These are phyloP conservation scores for Gremmenia infestans DNA, from an alignment of 2,329 filamentous ascomycete species.

Conservation along the genomic window DNA sequence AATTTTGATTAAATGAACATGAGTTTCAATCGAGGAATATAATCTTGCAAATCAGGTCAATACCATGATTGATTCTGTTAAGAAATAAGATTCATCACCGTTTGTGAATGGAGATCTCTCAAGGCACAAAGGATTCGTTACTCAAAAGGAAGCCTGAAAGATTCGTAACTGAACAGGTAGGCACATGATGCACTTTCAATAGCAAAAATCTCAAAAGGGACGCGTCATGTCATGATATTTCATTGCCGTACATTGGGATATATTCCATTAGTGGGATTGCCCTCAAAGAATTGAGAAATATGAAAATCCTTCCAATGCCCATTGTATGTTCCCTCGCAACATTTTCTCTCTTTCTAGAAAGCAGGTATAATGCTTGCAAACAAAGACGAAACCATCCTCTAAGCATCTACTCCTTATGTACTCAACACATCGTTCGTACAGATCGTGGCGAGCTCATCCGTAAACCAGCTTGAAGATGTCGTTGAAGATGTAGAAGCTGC, in stretches of 20 bases:
- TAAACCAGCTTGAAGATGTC: slow-evolving; percentile 92
- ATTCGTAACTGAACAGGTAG: not conserved
- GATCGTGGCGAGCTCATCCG: slow-evolving; percentile 27
- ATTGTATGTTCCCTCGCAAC: not conserved
- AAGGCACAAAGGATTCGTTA: too few relatives aligned
- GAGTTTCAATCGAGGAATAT: too few relatives aligned
- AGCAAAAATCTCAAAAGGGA: not conserved
- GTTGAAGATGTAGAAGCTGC: slow-evolving; percentile 84
- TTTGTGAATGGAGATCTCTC: too few relatives aligned
- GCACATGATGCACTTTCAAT: not conserved
- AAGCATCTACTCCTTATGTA: slow-evolving; percentile 13
- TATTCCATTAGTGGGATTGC: not conserved
- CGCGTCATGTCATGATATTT: not conserved
- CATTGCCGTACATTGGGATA: not conserved
- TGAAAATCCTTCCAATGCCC: not conserved
- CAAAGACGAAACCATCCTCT: slow-evolving; percentile 7
- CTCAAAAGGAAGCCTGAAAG: not conserved
- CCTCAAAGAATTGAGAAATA: not conserved
- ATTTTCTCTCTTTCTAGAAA: slow-evolving; percentile 8
- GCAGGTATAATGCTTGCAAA: slow-evolving; percentile 23
- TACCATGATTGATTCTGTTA: too few relatives aligned
- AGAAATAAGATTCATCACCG: too few relatives aligned
- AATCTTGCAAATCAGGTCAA: too few relatives aligned
- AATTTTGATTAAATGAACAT: too few relatives aligned
- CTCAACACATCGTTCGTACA: slow-evolving; percentile 10